Percentiles rank a stretch among this genome's conserved stretches.
These are phyloP conservation scores for Cucurbita ficifolia DNA, from an alignment of 306 rosid species.

Conservation along the genomic window DNA sequence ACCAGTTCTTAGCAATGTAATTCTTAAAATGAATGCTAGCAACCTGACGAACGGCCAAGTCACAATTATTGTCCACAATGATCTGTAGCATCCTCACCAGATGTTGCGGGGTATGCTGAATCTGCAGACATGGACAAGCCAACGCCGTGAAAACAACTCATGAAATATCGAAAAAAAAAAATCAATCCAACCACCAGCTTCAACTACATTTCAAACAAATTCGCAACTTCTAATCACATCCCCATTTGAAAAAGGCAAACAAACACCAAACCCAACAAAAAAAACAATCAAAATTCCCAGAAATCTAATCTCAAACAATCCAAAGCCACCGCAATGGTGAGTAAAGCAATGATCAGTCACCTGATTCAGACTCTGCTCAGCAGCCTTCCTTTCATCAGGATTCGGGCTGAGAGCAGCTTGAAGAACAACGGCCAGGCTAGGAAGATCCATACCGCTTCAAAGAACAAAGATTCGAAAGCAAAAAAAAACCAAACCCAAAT, in stretches of 20 bases:
- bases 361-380: conserved; percentile 84
- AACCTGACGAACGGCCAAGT: conserved; percentile 81
- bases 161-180: background rate
- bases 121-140: conserved; percentile 22
- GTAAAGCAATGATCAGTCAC: conserved; percentile 15
- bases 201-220: background rate
- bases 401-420: conserved; percentile 90
- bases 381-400: conserved; percentile 89
- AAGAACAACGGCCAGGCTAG: conserved; percentile 39
- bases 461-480: background rate
- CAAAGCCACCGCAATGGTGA: background rate
- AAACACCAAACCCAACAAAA: background rate
- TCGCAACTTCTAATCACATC: background rate
- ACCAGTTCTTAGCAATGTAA: conserved; percentile 85
- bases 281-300: background rate
- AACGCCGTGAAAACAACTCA: background rate
- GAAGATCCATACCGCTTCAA: conserved; percentile 58
- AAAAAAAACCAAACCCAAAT: background rate
- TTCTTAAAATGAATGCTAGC: conserved; percentile 98
- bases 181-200: background rate
- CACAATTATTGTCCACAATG: conserved; percentile 67
- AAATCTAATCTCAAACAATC: background rate
- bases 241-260: background rate
- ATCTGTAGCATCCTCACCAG: conserved; percentile 80
- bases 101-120: conserved; percentile 86